Conservation (phyloP, 2,329 filamentous ascomycete genomes). For the Oidium heveae region DNA sequence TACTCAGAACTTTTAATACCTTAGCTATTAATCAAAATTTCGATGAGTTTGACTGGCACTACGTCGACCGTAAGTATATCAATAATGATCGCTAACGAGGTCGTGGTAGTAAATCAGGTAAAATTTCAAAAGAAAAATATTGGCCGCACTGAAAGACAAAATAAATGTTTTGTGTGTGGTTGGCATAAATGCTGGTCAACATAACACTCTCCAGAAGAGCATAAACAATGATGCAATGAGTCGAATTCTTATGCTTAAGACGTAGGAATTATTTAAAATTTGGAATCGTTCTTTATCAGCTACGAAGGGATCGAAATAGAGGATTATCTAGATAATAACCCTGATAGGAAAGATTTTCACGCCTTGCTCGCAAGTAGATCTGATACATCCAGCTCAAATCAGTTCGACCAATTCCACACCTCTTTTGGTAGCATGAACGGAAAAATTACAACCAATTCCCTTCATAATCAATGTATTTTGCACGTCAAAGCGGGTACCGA, state of each 20-base stretch:
- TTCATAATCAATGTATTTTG: not conserved
- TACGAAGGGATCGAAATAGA: not conserved
- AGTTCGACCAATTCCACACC: slow-evolving; percentile 3
- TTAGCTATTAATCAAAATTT: not conserved
- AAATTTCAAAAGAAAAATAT: no score
- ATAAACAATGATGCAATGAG: not conserved
- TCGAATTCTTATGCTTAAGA: not conserved
- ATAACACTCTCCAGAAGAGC: not conserved
- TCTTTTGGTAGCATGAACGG: not conserved
- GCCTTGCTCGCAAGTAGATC: not conserved
- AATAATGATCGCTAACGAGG: not conserved
- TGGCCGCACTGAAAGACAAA: not conserved
- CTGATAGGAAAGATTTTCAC: not conserved
- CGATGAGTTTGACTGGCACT: not conserved
- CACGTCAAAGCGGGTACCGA: not conserved
- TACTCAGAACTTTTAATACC: not conserved
- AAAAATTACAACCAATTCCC: not conserved
- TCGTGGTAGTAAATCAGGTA: no score
- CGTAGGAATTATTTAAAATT: not conserved
- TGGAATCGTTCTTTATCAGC: not conserved
- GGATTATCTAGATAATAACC: not conserved
- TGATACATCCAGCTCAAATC: not conserved
- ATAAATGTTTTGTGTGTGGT: not conserved
- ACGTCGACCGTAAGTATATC: not conserved
- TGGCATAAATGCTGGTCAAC: not conserved